Percentiles rank a stretch among this genome's conserved stretches.
phyloP scores from a whole-genome alignment of 495 filamentous ascomycete species.

The Penicillium taxi region DNA sequence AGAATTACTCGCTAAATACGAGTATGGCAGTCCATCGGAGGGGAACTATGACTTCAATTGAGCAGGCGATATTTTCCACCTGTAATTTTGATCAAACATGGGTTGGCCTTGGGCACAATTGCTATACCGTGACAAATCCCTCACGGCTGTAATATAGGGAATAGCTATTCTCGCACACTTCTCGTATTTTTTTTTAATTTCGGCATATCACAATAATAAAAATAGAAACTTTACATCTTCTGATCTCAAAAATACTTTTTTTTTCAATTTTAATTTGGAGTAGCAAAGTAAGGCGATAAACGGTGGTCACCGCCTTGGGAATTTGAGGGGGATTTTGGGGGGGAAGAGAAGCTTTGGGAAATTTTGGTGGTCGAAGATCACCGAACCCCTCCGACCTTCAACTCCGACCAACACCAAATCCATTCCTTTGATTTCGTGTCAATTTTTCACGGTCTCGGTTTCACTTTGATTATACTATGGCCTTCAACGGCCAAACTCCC shows the following conservation, averaged over 20 bases:
- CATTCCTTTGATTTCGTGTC: constrained; percentile 17
- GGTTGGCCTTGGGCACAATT: too few relatives aligned
- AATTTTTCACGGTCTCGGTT: constrained; percentile 16
- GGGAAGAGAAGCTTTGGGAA: constrained; percentile 39
- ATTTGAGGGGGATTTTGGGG: constrained; percentile 18
- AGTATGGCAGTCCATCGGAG: constrained; percentile 35
- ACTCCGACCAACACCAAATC: constrained; percentile 13
- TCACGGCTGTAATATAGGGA: too few relatives aligned
- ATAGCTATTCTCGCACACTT: too few relatives aligned
- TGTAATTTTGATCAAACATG: too few relatives aligned
- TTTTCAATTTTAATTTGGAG: too few relatives aligned
- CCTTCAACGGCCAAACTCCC: constrained; percentile 95
- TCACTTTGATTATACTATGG: constrained; percentile 50
- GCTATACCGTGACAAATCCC: too few relatives aligned
- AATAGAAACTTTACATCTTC: too few relatives aligned
- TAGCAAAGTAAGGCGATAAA: too few relatives aligned
- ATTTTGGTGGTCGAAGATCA: constrained; percentile 38
- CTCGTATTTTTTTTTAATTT: too few relatives aligned
- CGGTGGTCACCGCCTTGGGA: constrained; percentile 35
- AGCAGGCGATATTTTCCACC: too few relatives aligned
- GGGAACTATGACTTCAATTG: constrained; percentile 36
- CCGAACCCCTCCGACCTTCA: constrained; percentile 24
- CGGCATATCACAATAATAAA: too few relatives aligned
- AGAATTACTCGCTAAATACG: constrained; percentile 36
- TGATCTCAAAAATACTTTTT: too few relatives aligned